These are phyloP conservation scores for Halophytophthora polymorphica DNA, from an alignment of 352 stramenopile species.

Conservation along the genomic window DNA sequence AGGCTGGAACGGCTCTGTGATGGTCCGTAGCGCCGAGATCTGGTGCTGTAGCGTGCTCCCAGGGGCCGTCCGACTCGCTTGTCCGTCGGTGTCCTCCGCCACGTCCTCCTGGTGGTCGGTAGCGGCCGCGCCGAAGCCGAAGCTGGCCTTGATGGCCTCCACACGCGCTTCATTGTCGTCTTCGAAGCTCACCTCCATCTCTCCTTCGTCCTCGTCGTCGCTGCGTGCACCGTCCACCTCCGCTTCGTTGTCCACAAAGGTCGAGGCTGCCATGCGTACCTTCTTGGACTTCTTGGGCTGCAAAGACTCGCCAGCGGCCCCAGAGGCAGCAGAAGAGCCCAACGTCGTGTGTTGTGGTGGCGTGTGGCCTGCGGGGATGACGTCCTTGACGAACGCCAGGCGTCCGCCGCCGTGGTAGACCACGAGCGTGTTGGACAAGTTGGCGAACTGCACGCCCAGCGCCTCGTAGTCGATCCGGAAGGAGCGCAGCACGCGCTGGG, in stretches of 20 bases:
- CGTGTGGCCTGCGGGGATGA: constrained; percentile 50
- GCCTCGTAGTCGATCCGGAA: constrained; percentile 62
- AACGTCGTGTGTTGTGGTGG: constrained; percentile 42
- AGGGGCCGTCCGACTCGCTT: constrained; percentile 2
- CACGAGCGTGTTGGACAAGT: constrained; percentile 49
- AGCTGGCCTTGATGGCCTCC: constrained; percentile 80
- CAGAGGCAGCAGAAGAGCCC: constrained; percentile 1
- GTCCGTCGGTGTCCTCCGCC: constrained; percentile 19
- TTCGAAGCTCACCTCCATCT: constrained; percentile 41
- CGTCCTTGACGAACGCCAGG: constrained; percentile 63
- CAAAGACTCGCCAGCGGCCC: background rate
- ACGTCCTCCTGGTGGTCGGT: constrained; percentile 19
- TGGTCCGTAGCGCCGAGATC: constrained; percentile 20
- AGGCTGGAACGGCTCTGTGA: constrained; percentile 66
- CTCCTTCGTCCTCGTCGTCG: constrained; percentile 22
- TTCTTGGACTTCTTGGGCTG: constrained; percentile 20
- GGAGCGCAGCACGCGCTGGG: constrained; percentile 45
- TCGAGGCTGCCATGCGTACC: constrained; percentile 25
- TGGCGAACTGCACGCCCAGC: constrained; percentile 57
- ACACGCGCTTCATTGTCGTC: constrained; percentile 71
- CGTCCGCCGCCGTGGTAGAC: constrained; percentile 59
- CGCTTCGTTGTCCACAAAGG: constrained; percentile 53
- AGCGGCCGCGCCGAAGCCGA: constrained; percentile 61
- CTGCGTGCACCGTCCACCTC: constrained; percentile 23
- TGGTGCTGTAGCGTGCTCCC: constrained; percentile 4